phyloP scores from a whole-genome alignment of 2,329 filamentous ascomycete genomes.

The Xylariaceae sp. region DNA sequence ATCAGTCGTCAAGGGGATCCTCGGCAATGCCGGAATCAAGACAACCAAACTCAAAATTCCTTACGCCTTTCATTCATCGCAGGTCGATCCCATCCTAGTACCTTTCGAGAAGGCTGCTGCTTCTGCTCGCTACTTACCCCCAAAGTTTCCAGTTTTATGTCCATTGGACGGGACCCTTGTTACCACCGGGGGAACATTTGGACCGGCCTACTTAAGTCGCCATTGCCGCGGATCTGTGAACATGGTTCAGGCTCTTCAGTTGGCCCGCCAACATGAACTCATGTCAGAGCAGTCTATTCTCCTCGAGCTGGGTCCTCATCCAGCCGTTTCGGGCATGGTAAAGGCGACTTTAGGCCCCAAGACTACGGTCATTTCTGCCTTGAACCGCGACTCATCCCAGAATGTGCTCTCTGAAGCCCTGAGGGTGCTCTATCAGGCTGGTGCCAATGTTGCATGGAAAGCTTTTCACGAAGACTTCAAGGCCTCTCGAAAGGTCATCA shows the following conservation, averaged over 20 bases:
- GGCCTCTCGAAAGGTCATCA: slow-evolving; percentile 56
- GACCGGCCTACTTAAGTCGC: neutral
- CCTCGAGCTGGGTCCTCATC: slow-evolving; percentile 28
- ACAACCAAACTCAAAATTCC: slow-evolving; percentile 56
- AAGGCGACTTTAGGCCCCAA: slow-evolving; percentile 15
- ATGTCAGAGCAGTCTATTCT: slow-evolving; percentile 33
- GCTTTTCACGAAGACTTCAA: slow-evolving; percentile 64
- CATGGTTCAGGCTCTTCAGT: slow-evolving; percentile 22
- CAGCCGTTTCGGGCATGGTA: slow-evolving; percentile 27
- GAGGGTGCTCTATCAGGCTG: slow-evolving; percentile 53
- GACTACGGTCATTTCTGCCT: slow-evolving; percentile 2
- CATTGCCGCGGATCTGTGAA: slow-evolving; percentile 31
- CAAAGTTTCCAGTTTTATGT: too few species aligned
- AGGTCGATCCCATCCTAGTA: slow-evolving; percentile 62
- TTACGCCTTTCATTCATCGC: slow-evolving; percentile 60
- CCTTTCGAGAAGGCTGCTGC: neutral
- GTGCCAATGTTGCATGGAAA: slow-evolving; percentile 54
- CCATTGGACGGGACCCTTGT: too few species aligned
- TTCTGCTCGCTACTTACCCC: too few species aligned
- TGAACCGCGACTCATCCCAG: slow-evolving; percentile 40
- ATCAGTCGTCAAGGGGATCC: slow-evolving; percentile 50
- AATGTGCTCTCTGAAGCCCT: slow-evolving; percentile 55
- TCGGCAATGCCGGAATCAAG: slow-evolving; percentile 46
- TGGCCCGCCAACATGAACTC: slow-evolving; percentile 11
- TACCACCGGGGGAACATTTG: too few species aligned